Percentiles rank a stretch among this genome's conserved stretches.
Conservation (phyloP, 495 filamentous ascomycete genomes). For the Aspergillus wentii region DNA sequence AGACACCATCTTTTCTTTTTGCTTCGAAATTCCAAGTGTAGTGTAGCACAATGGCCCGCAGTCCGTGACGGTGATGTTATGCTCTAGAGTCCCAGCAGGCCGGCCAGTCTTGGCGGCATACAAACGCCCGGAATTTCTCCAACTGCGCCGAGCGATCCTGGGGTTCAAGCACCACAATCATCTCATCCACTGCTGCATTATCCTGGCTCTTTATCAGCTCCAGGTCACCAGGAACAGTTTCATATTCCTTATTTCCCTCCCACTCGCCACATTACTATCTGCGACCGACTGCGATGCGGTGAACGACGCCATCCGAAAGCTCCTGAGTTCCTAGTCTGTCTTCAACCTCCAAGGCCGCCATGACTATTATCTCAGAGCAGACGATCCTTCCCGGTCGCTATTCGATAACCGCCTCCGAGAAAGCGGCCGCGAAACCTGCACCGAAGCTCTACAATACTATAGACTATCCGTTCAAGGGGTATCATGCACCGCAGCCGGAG, state of each 20-base stretch:
- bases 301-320: conserved; percentile 15
- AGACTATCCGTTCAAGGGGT: conserved; percentile 77
- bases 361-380: conserved; percentile 46
- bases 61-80: conserved; percentile 1
- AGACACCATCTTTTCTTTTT: too few relatives aligned
- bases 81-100: too few relatives aligned
- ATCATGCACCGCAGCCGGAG: conserved; percentile 60
- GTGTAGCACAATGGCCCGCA: too few relatives aligned
- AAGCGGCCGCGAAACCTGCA: conserved; percentile 40
- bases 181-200: too few relatives aligned
- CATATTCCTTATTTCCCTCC: not conserved
- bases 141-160: conserved; percentile 9
- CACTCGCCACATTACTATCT: not conserved
- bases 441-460: conserved; percentile 50
- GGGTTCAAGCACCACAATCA: conserved; percentile 6
- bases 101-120: conserved; percentile 19
- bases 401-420: conserved; percentile 27
- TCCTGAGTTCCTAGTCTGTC: conserved; percentile 24
- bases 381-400: conserved; percentile 33
- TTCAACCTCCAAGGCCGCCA: conserved; percentile 25
- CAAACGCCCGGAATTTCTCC: conserved; percentile 11
- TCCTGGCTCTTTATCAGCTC: not conserved
- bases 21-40: too few relatives aligned
- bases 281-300: conserved; percentile 31
- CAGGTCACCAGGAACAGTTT: not conserved